Base-by-base conservation (phyloP, 495 filamentous ascomycete species). In the Hyaloscypha finlandica region DNA sequence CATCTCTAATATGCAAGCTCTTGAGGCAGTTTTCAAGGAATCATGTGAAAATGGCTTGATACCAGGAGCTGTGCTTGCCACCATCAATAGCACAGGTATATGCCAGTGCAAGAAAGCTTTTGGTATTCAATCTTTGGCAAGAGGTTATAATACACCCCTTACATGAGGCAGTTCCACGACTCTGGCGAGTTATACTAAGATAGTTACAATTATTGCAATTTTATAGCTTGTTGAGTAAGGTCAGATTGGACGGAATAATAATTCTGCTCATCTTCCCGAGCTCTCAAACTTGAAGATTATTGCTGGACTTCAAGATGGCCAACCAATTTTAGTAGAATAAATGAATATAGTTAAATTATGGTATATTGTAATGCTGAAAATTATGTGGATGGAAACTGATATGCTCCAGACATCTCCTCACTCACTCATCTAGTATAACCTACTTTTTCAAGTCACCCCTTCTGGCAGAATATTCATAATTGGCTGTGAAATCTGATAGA, bases 171-270 rank as follows among this genome's bases (percentile, higher is more conserved):
- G n/a, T n/a, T n/a, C n/a, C n/a, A n/a, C n/a, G n/a, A n/a, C 59
- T 19, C 42, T 61, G 59, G 59, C 59, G 1, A 45, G 32, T 42
- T 61, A 32, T 5, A 61, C 33, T n/a, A 61, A 61, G 22, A 14
- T 61, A 8, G 68, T 87, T 3, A 75, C 76, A 2, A 80, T 77
- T 0, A 76, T 89, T 60, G 85, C 85, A 0, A 81, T 76, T 59
- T 85, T 89, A 84, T 85, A 89, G 68, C 77, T 85, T 1, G 82
- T 87, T 9, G 86, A 89, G 66, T 77, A 83, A 59, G 84, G 84
- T 1, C 73, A 65, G 39, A 67, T 89, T 14, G 67, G 64, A 0
- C 74, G 66, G 4, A 63, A 70, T 31, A 56, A 66, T 16, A 5
- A 52, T 16, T 42, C 66, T 30, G 45, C 29, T 16, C 3, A 30